Evolutionary conservation across 192 early-diverging fungal genomes (phyloP), one percentile per base, ranked within the genome.

Genomic region (Coemansia sp.): DNA sequence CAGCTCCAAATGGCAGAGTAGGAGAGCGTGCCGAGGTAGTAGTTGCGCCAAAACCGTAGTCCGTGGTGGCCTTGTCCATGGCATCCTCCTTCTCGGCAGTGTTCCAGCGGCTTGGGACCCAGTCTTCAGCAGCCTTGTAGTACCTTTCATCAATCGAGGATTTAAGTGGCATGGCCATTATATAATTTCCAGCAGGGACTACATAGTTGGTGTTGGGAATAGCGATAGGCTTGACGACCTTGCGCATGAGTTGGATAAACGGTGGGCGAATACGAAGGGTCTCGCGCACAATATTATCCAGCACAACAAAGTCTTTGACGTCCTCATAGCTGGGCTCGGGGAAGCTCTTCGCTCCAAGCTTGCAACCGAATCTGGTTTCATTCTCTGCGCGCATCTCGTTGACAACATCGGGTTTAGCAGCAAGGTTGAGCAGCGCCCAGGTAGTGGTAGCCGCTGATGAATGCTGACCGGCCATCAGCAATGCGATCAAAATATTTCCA

Each of bases 401-500:
- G 62, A 88, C 65, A 34, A 95, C 62, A 1, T 92, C 82, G 20
- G 93, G 91, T 57, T 87, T 83, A n/a, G 83, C 76, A 28, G 97
- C 94, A 59, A 99, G 76, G 80, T 93, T 88, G 59, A 96, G 86
- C 20, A 96, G 68, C 7, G 94, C 87, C 97, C 97, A 99, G 35
- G 93, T 89, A 9, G 88, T 85, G n/a, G 97, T 96, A 42, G 97
- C 95, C 14, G 94, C 91, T 18, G 85, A 88, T 6, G 97, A 97
- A 82, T 99, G 97, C 74, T 97, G 95, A 20, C 97, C 97, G 35
- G 91, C 97, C 89, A 99, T 93, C 48, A 99, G 84, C 46, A 93
- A 73, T 23, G 97, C 97, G 85, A 99, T 99, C 90, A 97, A 91
- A 86, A 99, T 89, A 86, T 94, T 92, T 23, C 94, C 91, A 60